Percentiles rank a stretch among this genome's conserved stretches.
phyloP scores from a whole-genome alignment of 1,139 yeast species.

The Hanseniaspora sp. region DNA sequence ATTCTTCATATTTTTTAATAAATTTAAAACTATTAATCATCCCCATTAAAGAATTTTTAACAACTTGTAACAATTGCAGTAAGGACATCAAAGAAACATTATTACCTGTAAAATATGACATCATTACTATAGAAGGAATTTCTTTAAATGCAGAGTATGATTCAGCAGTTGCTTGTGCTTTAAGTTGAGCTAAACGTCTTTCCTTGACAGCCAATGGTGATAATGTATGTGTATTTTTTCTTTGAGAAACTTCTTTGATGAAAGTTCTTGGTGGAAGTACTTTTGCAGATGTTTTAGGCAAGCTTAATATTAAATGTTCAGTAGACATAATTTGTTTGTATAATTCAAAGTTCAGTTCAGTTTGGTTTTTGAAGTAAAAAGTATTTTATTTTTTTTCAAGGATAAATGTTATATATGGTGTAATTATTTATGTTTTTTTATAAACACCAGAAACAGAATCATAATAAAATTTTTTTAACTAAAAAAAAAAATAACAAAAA shows the following conservation, averaged over 20 bases:
- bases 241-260: conserved; percentile 3
- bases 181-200: conserved; percentile 5
- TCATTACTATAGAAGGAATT: conserved; percentile 14
- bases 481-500: too few species aligned
- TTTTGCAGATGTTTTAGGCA: conserved; percentile 4
- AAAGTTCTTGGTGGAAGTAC: conserved; percentile 6
- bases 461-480: too few species aligned
- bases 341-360: neutral
- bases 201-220: conserved; percentile 9
- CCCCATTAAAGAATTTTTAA: conserved; percentile 8
- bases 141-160: conserved; percentile 14
- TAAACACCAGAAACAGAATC: too few species aligned
- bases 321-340: neutral
- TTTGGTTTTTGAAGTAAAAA: too few species aligned
- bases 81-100: conserved; percentile 12
- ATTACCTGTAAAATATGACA: conserved; percentile 15
- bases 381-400: too few species aligned
- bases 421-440: too few species aligned
- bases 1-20: conserved; percentile 7
- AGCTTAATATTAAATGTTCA: neutral
- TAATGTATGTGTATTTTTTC: conserved; percentile 1
- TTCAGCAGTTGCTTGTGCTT: conserved; percentile 11
- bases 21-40: conserved; percentile 1
- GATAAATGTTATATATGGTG: too few species aligned
- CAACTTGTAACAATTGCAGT: conserved; percentile 6